These are phyloP conservation scores for Boletales sp. DNA, from an alignment of 768 basidiomycete genomes.

Conservation along the genomic window DNA sequence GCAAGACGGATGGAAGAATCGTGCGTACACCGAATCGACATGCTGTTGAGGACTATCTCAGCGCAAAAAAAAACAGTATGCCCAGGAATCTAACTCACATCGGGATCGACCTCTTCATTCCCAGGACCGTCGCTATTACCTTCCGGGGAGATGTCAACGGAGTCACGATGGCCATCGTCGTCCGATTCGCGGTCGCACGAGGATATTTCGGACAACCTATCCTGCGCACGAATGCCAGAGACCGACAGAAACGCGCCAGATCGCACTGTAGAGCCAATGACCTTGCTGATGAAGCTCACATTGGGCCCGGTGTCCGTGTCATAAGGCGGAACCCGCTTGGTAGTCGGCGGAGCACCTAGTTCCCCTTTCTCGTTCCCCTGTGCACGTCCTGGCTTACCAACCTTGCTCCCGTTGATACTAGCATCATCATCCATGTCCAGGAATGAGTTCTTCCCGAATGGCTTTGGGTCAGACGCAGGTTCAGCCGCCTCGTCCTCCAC, in stretches of 20 bases:
- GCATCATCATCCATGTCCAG: constrained; percentile 6
- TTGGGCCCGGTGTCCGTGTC: constrained; percentile 2
- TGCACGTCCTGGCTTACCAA: not conserved
- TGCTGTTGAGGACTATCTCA: too few relatives aligned
- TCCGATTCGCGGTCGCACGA: too few relatives aligned
- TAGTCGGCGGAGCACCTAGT: not conserved
- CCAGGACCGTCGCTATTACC: too few relatives aligned
- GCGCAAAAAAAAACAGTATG: too few relatives aligned
- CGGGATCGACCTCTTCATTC: too few relatives aligned
- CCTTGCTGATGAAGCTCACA: constrained; percentile 8
- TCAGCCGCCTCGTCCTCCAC: constrained; percentile 17
- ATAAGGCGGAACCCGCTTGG: constrained; percentile 9
- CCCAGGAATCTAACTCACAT: too few relatives aligned
- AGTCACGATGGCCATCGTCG: too few relatives aligned
- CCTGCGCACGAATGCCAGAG: not conserved
- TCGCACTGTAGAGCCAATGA: constrained; percentile 14
- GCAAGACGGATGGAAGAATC: too few relatives aligned
- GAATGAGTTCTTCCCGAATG: constrained; percentile 11
- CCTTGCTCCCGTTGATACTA: not conserved
- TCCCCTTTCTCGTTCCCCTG: not conserved
- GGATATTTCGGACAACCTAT: too few relatives aligned
- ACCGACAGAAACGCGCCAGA: constrained; percentile 11
- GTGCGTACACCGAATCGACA: too few relatives aligned
- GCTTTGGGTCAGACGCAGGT: not conserved
- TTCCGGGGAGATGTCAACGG: too few relatives aligned